These are phyloP conservation scores for Cutaneotrichosporon sp. DNA, from an alignment of 1,284 basidiomycete species.

Conservation along the genomic window DNA sequence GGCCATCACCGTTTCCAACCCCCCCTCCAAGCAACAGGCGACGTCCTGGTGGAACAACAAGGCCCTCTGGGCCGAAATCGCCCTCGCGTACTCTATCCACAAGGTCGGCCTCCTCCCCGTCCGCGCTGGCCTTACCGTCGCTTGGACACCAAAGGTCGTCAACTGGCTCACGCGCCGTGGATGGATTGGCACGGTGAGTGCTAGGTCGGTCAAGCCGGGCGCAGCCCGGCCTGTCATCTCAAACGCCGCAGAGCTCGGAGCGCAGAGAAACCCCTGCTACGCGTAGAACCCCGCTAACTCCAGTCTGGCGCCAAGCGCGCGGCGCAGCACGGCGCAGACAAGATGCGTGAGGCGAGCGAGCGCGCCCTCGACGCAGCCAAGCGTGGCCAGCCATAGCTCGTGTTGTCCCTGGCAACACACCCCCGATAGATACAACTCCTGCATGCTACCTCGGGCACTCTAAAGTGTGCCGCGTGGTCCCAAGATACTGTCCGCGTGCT, in stretches of 20 bases:
- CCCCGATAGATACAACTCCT: constrained; percentile 10
- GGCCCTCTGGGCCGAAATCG: constrained; percentile 81
- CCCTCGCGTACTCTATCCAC: constrained; percentile 91
- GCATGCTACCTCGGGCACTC: constrained; percentile 8
- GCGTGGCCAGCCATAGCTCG: neutral
- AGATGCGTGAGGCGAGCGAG: constrained; percentile 9
- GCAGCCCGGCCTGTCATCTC: neutral
- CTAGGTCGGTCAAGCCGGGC: too few relatives aligned
- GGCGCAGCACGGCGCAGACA: constrained; percentile 12
- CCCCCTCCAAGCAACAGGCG: constrained; percentile 53
- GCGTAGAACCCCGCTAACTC: too few relatives aligned
- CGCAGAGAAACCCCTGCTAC: neutral
- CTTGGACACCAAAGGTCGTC: constrained; percentile 77
- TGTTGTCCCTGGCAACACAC: neutral
- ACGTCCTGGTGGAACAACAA: constrained; percentile 52
- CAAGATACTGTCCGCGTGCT: neutral
- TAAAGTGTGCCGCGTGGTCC: neutral
- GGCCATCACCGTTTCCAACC: neutral
- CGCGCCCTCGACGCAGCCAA: constrained; percentile 12
- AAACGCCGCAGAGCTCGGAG: too few relatives aligned
- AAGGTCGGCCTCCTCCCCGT: constrained; percentile 91
- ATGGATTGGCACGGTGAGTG: constrained; percentile 54
- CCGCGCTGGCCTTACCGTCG: constrained; percentile 80
- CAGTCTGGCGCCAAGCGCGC: constrained; percentile 17
- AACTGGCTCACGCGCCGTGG: constrained; percentile 67